phyloP scores from a whole-genome alignment of 2,329 filamentous ascomycete genomes.

The Neophaeococcomyces mojaviensis region DNA sequence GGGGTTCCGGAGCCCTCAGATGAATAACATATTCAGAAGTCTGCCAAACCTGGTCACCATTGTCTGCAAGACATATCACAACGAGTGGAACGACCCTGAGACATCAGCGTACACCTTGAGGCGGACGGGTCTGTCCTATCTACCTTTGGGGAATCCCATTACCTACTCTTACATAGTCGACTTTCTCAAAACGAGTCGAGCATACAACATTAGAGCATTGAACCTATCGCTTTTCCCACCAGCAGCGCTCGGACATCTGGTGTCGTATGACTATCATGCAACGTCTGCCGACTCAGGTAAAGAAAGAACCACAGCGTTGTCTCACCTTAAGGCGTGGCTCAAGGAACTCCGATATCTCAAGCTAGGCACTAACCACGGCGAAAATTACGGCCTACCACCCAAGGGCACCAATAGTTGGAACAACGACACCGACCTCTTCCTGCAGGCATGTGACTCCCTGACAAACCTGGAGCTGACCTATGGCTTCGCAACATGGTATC shows the following conservation, averaged over 20 bases:
- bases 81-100: constrained; percentile 5
- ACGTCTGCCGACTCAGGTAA: no score
- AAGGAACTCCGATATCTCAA: neutral
- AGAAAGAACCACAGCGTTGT: no score
- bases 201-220: neutral
- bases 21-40: neutral
- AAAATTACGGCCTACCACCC: neutral
- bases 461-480: neutral
- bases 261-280: no score
- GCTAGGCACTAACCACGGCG: neutral
- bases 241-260: neutral
- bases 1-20: neutral
- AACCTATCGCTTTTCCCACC: constrained; percentile 1
- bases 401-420: neutral
- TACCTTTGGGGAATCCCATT: neutral
- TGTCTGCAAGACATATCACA: neutral
- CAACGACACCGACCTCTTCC: neutral
- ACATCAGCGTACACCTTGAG: constrained; percentile 6
- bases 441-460: neutral
- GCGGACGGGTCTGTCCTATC: constrained; percentile 3
- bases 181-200: neutral
- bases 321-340: neutral
- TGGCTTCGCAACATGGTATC: neutral
- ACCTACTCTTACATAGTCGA: neutral
- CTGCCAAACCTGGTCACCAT: neutral